Conservation (phyloP, 2,329 filamentous ascomycete species). For the Amylocarpus encephaloides region DNA sequence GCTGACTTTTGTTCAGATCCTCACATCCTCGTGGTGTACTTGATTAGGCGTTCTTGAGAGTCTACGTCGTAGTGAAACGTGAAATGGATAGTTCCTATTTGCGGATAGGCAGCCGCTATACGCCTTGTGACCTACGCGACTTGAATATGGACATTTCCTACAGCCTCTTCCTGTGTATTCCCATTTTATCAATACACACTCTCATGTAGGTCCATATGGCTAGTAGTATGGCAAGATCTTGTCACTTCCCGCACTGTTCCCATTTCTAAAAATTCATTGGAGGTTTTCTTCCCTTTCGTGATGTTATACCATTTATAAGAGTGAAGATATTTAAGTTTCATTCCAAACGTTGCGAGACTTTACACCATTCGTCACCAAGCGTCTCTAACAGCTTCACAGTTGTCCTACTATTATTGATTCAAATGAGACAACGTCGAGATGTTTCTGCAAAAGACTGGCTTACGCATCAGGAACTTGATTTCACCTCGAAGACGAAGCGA, state of each 20-base stretch:
- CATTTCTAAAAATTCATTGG: no score
- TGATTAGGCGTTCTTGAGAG: neutral
- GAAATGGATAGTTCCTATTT: neutral
- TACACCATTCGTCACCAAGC: neutral
- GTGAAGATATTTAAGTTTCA: no score
- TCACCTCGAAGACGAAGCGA: slow-evolving; percentile 12
- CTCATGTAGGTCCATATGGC: neutral
- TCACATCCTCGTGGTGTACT: neutral
- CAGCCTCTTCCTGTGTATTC: slow-evolving; percentile 5
- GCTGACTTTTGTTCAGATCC: slow-evolving; percentile 8
- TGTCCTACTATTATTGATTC: neutral
- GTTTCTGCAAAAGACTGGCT: slow-evolving; percentile 21
- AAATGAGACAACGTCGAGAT: slow-evolving; percentile 11
- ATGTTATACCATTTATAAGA: no score
- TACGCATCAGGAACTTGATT: slow-evolving; percentile 22
- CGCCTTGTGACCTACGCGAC: slow-evolving; percentile 22
- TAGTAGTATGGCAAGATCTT: neutral
- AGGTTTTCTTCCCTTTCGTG: no score
- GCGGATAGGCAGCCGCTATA: slow-evolving; percentile 17
- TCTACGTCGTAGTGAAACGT: neutral
- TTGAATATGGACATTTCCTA: slow-evolving; percentile 3
- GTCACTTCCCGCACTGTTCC: neutral
- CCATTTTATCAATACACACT: neutral
- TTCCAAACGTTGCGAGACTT: no score
- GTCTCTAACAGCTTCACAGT: neutral